Base-by-base conservation (phyloP, 2,329 filamentous ascomycete species). In the Xylariales sp. region DNA sequence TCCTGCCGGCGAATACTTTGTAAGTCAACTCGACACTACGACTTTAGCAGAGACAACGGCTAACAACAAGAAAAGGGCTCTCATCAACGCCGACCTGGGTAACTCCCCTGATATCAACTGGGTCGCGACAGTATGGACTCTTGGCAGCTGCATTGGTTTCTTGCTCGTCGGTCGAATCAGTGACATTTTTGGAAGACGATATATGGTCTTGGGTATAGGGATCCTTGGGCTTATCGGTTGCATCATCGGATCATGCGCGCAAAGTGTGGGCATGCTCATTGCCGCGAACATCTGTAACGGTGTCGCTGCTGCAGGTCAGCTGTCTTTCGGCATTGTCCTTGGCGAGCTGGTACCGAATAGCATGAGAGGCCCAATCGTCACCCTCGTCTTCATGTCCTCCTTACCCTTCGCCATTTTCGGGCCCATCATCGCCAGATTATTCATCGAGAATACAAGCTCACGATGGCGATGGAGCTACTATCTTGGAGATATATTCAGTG, bases 401-500 rank as follows among this genome's bases (percentile, higher is more conserved):
- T 46, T 66, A 18, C 63, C 64, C 10, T 66, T 64, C 45, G 64
- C 66, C 42, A 59, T 64, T 20, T 66, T 69, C 42, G 72, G 70
- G 0, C 68, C 69, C 14, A 55, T 72, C 31, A 69, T 75, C 40
- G 70, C 70, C 3, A 59, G 65, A n/a, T 54, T 58, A 3, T 61
- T 74, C 27, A 65, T 70, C 42, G 43, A 60, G 18, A 59, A 69
- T 36, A 73, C 70, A 1, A 52, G 48, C 4, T 51, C 61, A 3
- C 25, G 14, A 11, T 76, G 72, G 71, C 60, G 73, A 29, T 73
- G 70, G 68, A 64, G 57, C 42, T 77, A 70, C 52, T 74, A 70
- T 48, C 49, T 76, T 4, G 66, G 65, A 42, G 67, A 69, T 48
- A 68, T 72, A 39, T 57, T 69, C 42, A 62, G 59, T 25, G 59